A percentile compares a stretch with the other conserved stretches of the same genome.
These are phyloP conservation scores for Fusarium bactridioides DNA, from an alignment of 2,329 filamentous ascomycete species.

Conservation along the genomic window DNA sequence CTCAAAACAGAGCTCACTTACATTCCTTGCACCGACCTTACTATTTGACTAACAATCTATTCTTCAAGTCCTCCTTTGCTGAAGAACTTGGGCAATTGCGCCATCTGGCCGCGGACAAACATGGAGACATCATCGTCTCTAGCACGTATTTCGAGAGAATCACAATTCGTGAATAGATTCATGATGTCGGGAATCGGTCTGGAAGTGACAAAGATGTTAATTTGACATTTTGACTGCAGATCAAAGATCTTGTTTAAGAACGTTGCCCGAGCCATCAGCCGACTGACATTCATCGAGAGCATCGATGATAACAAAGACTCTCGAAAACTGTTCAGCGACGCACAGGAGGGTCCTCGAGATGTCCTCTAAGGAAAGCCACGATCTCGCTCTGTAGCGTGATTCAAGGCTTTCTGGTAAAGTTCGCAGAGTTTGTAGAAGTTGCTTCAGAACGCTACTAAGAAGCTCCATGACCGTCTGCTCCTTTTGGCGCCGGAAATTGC, in stretches of 20 bases:
- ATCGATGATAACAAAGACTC: background rate
- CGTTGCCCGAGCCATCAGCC: background rate
- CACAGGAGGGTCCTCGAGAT: conserved; percentile 31
- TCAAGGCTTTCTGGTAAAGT: background rate
- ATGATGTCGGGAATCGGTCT: conserved; percentile 13
- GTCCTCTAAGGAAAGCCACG: background rate
- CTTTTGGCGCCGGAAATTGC: background rate
- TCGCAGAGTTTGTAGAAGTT: background rate
- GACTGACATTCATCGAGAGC: conserved; percentile 14
- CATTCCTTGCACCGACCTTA: conserved; percentile 24
- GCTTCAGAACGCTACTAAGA: background rate
- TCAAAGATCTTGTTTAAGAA: conserved; percentile 5
- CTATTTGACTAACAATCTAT: background rate
- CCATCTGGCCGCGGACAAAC: conserved; percentile 7
- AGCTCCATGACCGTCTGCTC: background rate
- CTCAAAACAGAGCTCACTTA: background rate
- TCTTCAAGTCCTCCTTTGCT: no score
- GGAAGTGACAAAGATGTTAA: conserved; percentile 38
- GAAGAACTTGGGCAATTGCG: background rate
- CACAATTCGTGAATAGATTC: no score
- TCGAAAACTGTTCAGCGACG: background rate
- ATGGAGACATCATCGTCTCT: conserved; percentile 7
- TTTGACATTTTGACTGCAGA: background rate
- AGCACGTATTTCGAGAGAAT: conserved; percentile 22
- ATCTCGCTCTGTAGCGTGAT: no score